Evolutionary conservation across 192 early-diverging fungal species (phyloP), one percentile per base, ranked within the genome.

Genomic region (Backusella luteola): DNA sequence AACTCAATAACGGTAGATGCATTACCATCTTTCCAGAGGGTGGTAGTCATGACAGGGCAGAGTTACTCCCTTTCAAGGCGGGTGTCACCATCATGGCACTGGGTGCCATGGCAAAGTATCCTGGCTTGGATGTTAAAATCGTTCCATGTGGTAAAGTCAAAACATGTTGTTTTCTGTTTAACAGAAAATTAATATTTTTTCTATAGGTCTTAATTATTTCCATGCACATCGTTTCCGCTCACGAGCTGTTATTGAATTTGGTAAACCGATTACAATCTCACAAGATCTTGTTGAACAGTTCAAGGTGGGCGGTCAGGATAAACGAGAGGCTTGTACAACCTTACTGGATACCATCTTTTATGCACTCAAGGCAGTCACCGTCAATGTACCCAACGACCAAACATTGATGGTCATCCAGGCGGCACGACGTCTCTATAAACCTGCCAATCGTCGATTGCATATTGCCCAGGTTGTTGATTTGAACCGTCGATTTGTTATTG

Each of bases 1-100:
- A 92, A 5, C 80, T 99, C 34, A 88, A 93, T 76, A 80, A 83
- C n/a, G 91, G 84, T 11, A 79, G 80, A 59, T 95, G 95, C 81
- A 91, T 99, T 4, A 96, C 96, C 29, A 99, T 99, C 75, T 99
- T 99, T 83, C 98, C 98, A 14, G 98, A 98, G 73, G 97, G 98
- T 42, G 98, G 98, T 4, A 94, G 93, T 77, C 98, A 99, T 84
- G 98, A 99, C 80, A 93, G 97, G 46, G 88, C 96, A 5, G 93
- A 98, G 74, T 93, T 99, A 88, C 82, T 99, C 68, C 98, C 98
- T 39, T 85, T 99, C 71, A 9, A 56, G 88, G 93, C 92, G 38
- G 93, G 93, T 35, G 91, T 90, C 3, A 89, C 93, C 0, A 87
- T 93, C 74, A 95, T 95, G 93, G 93, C 94, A 4, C 85, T 99